phyloP scores from a whole-genome alignment of 176 grass and related monocot genomes.

The Stipa capillata region DNA sequence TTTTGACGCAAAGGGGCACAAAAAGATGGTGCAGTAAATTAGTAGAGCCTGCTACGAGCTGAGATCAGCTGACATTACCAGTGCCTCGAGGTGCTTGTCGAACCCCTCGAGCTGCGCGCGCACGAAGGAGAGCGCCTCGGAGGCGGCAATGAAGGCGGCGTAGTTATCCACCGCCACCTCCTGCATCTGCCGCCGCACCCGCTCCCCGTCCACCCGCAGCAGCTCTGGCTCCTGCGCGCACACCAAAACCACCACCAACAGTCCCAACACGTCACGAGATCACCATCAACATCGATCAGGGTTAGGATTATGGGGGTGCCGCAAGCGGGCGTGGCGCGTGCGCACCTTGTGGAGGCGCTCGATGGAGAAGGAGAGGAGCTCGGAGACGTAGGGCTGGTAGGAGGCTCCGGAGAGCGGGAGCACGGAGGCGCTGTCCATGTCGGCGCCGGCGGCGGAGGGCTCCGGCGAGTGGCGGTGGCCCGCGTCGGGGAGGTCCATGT shows the following conservation, averaged over 20 bases:
- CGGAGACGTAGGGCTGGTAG: conserved; percentile 93
- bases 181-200: conserved; percentile 97
- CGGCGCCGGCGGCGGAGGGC: not conserved
- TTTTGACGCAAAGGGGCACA: not conserved
- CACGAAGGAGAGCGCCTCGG: conserved; percentile 92
- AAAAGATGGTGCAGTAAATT: too few relatives aligned
- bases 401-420: conserved; percentile 50
- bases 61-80: conserved; percentile 45
- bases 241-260: not conserved
- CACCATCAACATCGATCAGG: not conserved
- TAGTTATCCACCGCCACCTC: conserved; percentile 99
- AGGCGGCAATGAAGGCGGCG: conserved; percentile 80
- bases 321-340: too few relatives aligned
- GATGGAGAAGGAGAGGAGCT: conserved; percentile 99
- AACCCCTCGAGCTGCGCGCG: conserved; percentile 83
- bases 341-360: conserved; percentile 94
- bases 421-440: conserved; percentile 9
- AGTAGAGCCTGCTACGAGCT: not conserved
- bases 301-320: not conserved
- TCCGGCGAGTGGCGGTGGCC: conserved; percentile 14
- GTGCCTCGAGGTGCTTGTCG: conserved; percentile 73
- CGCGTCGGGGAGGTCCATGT: conserved; percentile 42
- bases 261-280: not conserved
- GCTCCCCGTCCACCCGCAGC: conserved; percentile 92
- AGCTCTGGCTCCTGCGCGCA: conserved; percentile 85